Conservation (phyloP, 2,329 filamentous ascomycete species). For the Chrysosporium keratinophilum region DNA sequence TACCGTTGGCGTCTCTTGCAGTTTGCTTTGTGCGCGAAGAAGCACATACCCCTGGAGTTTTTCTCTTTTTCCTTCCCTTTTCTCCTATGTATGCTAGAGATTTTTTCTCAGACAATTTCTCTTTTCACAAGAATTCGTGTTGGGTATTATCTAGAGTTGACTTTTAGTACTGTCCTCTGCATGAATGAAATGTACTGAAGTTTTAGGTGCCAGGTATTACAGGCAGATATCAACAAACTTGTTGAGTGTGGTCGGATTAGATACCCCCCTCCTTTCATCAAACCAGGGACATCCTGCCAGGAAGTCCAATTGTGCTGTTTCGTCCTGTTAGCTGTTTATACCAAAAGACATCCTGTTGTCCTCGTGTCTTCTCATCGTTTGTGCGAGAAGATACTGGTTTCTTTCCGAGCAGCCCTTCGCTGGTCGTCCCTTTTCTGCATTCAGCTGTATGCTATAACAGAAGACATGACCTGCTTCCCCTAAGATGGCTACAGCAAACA, state of each 20-base stretch:
- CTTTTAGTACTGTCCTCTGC: background rate
- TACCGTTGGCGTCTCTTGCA: background rate
- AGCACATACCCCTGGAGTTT: conserved; percentile 9
- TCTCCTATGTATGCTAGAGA: conserved; percentile 5
- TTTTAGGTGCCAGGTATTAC: background rate
- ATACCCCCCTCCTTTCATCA: too few relatives aligned
- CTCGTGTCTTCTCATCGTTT: too few relatives aligned
- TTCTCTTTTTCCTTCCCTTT: background rate
- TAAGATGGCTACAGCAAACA: background rate
- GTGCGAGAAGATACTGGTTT: too few relatives aligned
- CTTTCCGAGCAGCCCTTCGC: too few relatives aligned
- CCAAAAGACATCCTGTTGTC: too few relatives aligned
- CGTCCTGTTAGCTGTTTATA: too few relatives aligned
- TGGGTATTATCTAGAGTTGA: conserved; percentile 3
- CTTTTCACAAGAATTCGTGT: background rate
- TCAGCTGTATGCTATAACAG: background rate
- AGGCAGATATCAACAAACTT: background rate
- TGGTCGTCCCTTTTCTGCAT: background rate
- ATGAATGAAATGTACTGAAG: background rate
- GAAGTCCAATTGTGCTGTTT: too few relatives aligned
- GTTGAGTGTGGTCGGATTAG: background rate
- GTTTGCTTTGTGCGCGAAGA: background rate
- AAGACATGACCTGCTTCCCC: background rate
- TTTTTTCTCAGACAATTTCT: background rate
- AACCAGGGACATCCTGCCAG: too few relatives aligned